Percentiles rank a stretch among this genome's conserved stretches.
These are phyloP conservation scores for Ceratorhiza oryzae-sativae DNA, from an alignment of 1,284 basidiomycete species.

Conservation along the genomic window DNA sequence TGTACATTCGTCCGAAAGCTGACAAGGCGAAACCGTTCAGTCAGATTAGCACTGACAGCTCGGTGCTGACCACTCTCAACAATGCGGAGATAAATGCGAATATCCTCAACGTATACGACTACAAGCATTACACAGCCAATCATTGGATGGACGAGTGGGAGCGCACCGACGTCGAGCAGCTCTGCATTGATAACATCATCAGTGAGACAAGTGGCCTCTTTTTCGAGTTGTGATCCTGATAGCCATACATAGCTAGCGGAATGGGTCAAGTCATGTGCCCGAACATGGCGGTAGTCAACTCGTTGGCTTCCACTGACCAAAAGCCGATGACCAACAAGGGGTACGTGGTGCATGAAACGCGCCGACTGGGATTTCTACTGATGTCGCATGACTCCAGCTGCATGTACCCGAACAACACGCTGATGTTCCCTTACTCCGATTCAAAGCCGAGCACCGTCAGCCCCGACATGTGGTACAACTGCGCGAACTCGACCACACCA, in stretches of 20 bases:
- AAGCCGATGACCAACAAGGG: constrained; percentile 9
- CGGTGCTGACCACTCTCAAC: constrained; percentile 13
- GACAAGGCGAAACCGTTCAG: constrained; percentile 23
- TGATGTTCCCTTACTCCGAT: constrained; percentile 5
- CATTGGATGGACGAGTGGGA: constrained; percentile 28
- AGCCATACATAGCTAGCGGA: not conserved
- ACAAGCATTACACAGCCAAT: constrained; percentile 37
- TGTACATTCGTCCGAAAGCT: constrained; percentile 29
- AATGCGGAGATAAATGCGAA: constrained; percentile 22
- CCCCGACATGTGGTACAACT: constrained; percentile 14
- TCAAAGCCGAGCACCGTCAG: constrained; percentile 5
- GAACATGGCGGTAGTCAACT: constrained; percentile 1
- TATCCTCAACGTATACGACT: constrained; percentile 21
- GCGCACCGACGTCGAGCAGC: constrained; percentile 27
- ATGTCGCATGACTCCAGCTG: not conserved
- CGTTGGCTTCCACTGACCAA: not conserved
- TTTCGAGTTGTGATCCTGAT: no score
- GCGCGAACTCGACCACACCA: not conserved
- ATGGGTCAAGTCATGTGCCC: constrained; percentile 8
- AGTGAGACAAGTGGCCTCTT: not conserved
- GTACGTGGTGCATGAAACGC: not conserved
- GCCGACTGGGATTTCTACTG: not conserved
- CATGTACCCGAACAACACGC: not conserved
- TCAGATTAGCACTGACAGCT: constrained; percentile 10
- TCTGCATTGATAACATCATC: constrained; percentile 39